Percentiles rank a stretch among this genome's conserved stretches.
Evolutionary conservation across 441 rosid genomes (phyloP).

Genomic region (Corymbia calophylla): DNA sequence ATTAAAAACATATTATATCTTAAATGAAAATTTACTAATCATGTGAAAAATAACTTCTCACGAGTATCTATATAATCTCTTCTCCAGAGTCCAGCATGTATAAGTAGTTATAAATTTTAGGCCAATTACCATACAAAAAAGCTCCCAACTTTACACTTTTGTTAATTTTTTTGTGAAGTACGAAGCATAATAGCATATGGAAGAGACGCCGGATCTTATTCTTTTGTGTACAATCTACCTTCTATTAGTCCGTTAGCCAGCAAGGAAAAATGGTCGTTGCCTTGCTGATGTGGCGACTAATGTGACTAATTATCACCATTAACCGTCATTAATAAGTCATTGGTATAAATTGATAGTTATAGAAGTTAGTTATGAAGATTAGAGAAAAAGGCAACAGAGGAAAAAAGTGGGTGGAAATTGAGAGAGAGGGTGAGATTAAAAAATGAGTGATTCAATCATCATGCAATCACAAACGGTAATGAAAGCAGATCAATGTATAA

Average conservation of each 20-base stretch:
- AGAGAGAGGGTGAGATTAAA: neutral
- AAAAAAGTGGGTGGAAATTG: neutral
- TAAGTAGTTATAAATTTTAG: no score
- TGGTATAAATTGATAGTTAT: neutral
- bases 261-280: neutral
- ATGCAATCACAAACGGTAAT: neutral
- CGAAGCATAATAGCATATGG: neutral
- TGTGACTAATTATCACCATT: neutral
- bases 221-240: neutral
- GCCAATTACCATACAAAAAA: neutral
- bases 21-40: no score
- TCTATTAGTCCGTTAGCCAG: neutral
- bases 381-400: neutral
- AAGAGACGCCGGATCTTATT: neutral
- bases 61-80: neutral
- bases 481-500: neutral
- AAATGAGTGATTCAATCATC: neutral
- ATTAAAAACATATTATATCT: no score
- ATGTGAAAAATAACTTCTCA: neutral
- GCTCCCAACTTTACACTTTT: neutral
- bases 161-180: neutral
- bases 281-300: neutral
- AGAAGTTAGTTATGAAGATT: neutral
- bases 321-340: neutral
- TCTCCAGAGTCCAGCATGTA: neutral